Conservation (phyloP, 2,329 filamentous ascomycete species). For the Clarireedia homoeocarpa region DNA sequence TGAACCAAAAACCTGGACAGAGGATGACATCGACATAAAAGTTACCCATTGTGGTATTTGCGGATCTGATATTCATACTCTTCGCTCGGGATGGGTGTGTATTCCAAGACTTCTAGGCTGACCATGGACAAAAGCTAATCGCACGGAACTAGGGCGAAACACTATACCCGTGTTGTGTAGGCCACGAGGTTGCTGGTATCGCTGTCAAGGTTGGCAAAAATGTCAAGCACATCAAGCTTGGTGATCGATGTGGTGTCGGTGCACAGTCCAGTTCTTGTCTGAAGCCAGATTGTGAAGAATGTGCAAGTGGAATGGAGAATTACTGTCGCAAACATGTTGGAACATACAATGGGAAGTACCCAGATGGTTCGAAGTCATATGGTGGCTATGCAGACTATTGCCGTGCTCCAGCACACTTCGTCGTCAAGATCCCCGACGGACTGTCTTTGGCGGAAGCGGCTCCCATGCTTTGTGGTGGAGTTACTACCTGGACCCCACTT, state of each 20-base stretch:
- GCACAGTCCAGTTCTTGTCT: constrained; percentile 35
- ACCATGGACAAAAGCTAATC: no score
- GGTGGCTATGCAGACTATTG: constrained; percentile 8
- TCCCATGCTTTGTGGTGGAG: constrained; percentile 7
- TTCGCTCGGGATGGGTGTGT: constrained; percentile 27
- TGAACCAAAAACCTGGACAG: constrained; percentile 41
- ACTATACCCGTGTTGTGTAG: constrained; percentile 33
- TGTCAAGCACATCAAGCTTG: constrained; percentile 38
- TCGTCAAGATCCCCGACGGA: constrained; percentile 7
- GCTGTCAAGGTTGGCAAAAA: constrained; percentile 38
- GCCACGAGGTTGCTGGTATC: constrained; percentile 44
- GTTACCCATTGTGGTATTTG: constrained; percentile 45
- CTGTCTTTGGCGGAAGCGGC: constrained; percentile 6
- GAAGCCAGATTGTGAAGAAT: constrained; percentile 9
- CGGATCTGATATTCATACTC: constrained; percentile 31
- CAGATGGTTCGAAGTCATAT: constrained; percentile 7
- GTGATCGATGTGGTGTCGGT: constrained; percentile 47
- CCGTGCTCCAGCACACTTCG: constrained; percentile 6
- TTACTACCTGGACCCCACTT: constrained; percentile 3
- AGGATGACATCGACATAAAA: constrained; percentile 43
- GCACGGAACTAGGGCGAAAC: background rate
- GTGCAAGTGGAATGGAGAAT: constrained; percentile 5
- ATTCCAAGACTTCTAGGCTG: background rate
- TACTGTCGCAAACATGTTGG: background rate
- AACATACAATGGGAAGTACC: constrained; percentile 4